Percentiles rank a stretch among this genome's conserved stretches.
These are phyloP conservation scores for Saxophila tyrrhenica DNA, from an alignment of 495 filamentous ascomycete genomes.

Conservation along the genomic window DNA sequence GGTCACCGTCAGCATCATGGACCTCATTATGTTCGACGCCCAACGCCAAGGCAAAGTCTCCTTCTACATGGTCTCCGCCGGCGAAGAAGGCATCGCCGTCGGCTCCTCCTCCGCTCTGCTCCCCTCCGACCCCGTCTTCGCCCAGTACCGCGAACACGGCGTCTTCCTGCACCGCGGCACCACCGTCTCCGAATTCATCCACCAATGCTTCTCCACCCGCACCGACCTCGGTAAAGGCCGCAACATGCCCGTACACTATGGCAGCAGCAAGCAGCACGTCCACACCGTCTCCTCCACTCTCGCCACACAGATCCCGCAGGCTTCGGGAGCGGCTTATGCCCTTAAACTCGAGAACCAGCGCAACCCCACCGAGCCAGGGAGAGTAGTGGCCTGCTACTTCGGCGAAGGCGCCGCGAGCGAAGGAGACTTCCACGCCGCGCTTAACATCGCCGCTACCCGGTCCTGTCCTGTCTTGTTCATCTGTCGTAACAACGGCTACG, in stretches of 20 bases:
- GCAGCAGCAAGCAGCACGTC: constrained; percentile 68
- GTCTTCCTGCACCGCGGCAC: constrained; percentile 86
- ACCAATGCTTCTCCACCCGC: constrained; percentile 80
- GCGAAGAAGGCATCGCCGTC: constrained; percentile 89
- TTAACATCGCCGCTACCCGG: constrained; percentile 92
- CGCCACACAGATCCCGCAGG: constrained; percentile 93
- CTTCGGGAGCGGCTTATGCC: constrained; percentile 86
- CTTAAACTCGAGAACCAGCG: constrained; percentile 73
- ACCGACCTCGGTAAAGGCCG: constrained; percentile 73
- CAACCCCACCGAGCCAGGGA: constrained; percentile 50
- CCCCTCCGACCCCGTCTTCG: constrained; percentile 81
- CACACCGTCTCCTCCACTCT: constrained; percentile 90
- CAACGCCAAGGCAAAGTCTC: constrained; percentile 70
- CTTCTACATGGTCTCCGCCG: constrained; percentile 97
- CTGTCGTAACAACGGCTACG: constrained; percentile 95
- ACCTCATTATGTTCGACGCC: constrained; percentile 86
- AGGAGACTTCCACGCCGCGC: constrained; percentile 92
- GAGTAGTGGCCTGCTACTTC: constrained; percentile 83
- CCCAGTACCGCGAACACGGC: constrained; percentile 89
- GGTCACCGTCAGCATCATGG: constrained; percentile 77
- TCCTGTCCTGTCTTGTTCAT: constrained; percentile 88
- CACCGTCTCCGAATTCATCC: constrained; percentile 81
- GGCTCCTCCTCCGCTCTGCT: constrained; percentile 72
- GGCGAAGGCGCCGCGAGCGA: constrained; percentile 96
- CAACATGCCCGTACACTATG: constrained; percentile 98